Evolutionary conservation across 768 basidiomycete genomes (phyloP), one percentile per base, ranked within the genome.

Genomic region (Butyriboletus loyo): DNA sequence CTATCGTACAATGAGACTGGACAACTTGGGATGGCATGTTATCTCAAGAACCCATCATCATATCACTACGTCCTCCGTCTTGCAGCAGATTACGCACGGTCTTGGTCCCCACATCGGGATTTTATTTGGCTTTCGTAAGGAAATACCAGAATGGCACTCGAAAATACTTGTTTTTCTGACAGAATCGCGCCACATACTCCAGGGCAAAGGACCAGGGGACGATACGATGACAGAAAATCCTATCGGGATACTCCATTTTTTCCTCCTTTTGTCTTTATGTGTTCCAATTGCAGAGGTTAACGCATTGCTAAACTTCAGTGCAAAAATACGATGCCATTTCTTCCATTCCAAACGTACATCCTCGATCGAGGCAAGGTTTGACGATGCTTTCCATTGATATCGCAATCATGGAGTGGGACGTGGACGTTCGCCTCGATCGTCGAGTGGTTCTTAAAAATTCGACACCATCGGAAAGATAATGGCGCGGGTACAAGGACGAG

Each of bases 241-340:
- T 24, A 32, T 40, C 36, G 6, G 38, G 49, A 54, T 37, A 36
- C 37, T 37, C 50, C 28, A 21, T 4, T 2, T 35, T n/a, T 32
- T 19, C 27, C 25, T 32, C 31, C 19, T 39, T 38, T 35, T 28
- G 17, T 7, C 34, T 21, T 7, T 32, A n/a, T 15, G 13, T 22
- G 25, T 57, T 61, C 59, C 27, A n/a, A n/a, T n/a, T n/a, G n/a
- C n/a, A n/a, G n/a, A n/a, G 27, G 27, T 14, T 4, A 9, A 39
- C n/a, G 14, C 5, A 15, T 7, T 36, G 11, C 19, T 27, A 14
- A 24, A 21, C 24, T 3, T 15, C 4, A 1, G 25, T 19, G 31
- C 13, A 24, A 10, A 2, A n/a, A 17, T 31, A 40, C 31, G 11
- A 25, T 25, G 17, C 15, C 24, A 11, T 35, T 25, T 34, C 30